Evolutionary conservation across 2,329 filamentous ascomycete species (phyloP), one percentile per base, ranked within the genome.

Genomic region (Ceratocystis huliohia): DNA sequence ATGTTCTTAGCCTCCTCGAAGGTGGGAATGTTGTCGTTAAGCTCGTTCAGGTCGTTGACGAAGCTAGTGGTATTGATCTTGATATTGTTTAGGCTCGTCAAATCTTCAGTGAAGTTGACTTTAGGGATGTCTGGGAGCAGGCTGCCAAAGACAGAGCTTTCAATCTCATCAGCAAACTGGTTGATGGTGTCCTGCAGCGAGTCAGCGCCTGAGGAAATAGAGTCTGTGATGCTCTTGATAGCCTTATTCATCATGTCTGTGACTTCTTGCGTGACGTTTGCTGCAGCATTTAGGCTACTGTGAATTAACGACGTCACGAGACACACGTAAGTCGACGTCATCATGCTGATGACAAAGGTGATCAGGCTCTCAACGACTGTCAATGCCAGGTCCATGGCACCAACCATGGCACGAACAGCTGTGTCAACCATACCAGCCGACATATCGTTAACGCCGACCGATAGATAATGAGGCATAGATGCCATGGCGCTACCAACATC

Each of bases 401-500:
- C 80, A 75, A 94, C 89, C 74, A 97, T 82, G 62, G 85, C 93
- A 69, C 85, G 82, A 70, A 97, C 85, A 7, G 91, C 85, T 71
- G 87, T 86, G 71, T 92, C 89, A 70, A 97, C 87, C 66, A 89
- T 87, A 61, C 82, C 82, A 41, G 91, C 89, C 6, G 90, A 88
- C 71, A 97, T 78, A 68, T 90, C 84, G 76, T 99, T 99, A 74
- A 96, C 87, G 65, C 94, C 94, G 64, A 83, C 80, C 1, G 92
- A 89, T 74, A 97, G 86, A 77, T 96, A 97, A 76, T 96, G 88
- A 67, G 94, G 94, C 91, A 97, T 96, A 46, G 94, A 97, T 48
- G 93, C 94, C 90, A 99, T 93, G 68, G 91, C 84, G 74, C 91
- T 96, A 69, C 93, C 94, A 71, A 96, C 84, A 70, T 90, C 90